Evolutionary conservation across 805 yeast genomes (phyloP), one percentile per base, ranked within the genome.

Genomic region (Clavispora phyllophila): DNA sequence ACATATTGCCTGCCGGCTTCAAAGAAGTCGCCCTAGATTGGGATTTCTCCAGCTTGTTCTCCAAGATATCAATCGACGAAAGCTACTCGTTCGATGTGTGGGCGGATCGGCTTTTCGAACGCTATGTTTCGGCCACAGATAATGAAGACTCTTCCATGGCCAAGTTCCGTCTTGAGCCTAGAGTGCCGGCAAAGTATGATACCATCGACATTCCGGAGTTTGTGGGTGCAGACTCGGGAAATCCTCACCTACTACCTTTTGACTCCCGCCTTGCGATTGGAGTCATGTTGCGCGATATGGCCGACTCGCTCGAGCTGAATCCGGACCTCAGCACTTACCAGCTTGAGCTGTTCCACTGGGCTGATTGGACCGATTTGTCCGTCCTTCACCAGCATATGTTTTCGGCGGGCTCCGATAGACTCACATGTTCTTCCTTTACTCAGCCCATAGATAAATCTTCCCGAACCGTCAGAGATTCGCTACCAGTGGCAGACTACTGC

Each of bases 401-500:
- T 15, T 17, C 26, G 12, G 26, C 20, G 9, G 35, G 28, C 8
- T n/a, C 14, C 4, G 27, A 22, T n/a, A 12, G 23, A 10, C 12
- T 14, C 17, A 14, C 13, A 9, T 28, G 36, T 13, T n/a, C 14
- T 8, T 19, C 23, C 29, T 17, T 29, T 17, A 7, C 17, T 14
- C 25, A 13, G 29, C n/a, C 38, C 14, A 6, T 20, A 14, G 23
- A 31, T 7, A 22, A 31, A 18, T 2, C 17, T n/a, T 20, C 13
- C 22, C 20, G 19, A 2, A 4, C 4, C 13, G 10, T 15, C 13
- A 5, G 10, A 23, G 26, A 18, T 28, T 23, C 28, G 5, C 14
- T 35, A 9, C 27, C 19, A 6, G 34, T 33, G 15, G 9, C 34
- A 7, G 35, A 42, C 4, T 64, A 60, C 45, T 64, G 70, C 43